These are phyloP conservation scores for Spathaspora sp. DNA, from an alignment of 805 yeast genomes.

Conservation along the genomic window DNA sequence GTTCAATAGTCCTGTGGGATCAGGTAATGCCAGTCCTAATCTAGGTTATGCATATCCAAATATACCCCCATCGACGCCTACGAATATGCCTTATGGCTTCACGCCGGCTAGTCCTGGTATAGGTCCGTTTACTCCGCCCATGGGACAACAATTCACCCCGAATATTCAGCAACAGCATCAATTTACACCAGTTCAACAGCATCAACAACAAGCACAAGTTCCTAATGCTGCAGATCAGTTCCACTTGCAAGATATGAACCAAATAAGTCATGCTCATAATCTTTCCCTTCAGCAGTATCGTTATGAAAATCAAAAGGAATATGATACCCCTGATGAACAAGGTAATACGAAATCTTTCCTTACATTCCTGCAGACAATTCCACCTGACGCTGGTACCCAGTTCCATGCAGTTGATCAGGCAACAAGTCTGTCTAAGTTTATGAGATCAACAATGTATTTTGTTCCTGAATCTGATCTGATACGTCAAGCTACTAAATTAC, in stretches of 20 bases:
- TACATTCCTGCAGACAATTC: conserved; percentile 73
- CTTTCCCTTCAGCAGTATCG: conserved; percentile 13
- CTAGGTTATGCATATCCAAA: background rate
- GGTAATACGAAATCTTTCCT: conserved; percentile 47
- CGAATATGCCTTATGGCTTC: background rate
- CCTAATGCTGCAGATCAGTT: conserved; percentile 4
- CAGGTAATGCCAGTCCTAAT: conserved; percentile 4
- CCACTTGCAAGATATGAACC: conserved; percentile 6
- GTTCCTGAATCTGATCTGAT: conserved; percentile 73
- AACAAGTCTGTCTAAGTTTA: conserved; percentile 73
- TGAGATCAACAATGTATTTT: conserved; percentile 76
- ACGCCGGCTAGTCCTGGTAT: background rate
- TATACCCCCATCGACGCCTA: background rate
- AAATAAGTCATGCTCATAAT: conserved; percentile 1
- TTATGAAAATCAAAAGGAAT: conserved; percentile 20
- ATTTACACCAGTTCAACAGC: background rate
- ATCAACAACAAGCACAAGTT: conserved; percentile 1
- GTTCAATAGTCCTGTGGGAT: conserved; percentile 8
- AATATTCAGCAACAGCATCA: background rate
- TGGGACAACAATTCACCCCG: background rate
- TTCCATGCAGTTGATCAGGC: conserved; percentile 78
- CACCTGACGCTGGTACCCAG: conserved; percentile 79
- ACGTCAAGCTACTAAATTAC: conserved; percentile 67
- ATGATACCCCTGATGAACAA: conserved; percentile 21
- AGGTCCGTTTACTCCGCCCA: background rate